phyloP scores from a whole-genome alignment of 306 rosid species.

The Arachis hypogaea region DNA sequence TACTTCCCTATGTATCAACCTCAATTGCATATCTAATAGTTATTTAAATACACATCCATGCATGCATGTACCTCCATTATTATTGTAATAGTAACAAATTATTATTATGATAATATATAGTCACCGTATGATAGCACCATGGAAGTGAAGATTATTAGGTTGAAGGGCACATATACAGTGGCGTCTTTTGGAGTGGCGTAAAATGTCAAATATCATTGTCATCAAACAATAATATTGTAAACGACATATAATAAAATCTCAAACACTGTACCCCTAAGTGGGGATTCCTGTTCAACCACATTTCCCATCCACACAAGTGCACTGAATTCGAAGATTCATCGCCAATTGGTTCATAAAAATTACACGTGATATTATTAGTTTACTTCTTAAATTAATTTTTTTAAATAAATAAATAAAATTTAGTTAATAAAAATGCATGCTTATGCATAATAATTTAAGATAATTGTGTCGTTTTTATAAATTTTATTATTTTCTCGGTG shows the following conservation, averaged over 20 bases:
- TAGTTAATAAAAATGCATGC: too few species aligned
- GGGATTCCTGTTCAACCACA: constrained; percentile 50
- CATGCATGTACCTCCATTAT: constrained; percentile 14
- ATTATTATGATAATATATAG: background rate
- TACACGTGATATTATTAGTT: too few species aligned
- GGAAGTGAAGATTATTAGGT: constrained; percentile 1
- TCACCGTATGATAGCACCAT: background rate
- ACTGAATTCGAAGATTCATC: constrained; percentile 4
- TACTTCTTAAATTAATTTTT: too few species aligned
- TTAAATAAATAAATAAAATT: too few species aligned
- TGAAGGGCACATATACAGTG: background rate
- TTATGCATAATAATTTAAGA: too few species aligned
- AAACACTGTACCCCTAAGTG: constrained; percentile 26
- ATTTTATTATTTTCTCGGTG: too few species aligned
- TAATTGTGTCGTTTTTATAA: too few species aligned
- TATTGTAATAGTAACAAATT: too few species aligned
- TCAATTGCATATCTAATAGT: too few species aligned
- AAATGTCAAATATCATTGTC: constrained; percentile 2
- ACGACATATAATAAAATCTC: background rate
- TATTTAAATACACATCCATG: background rate
- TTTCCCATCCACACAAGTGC: constrained; percentile 21
- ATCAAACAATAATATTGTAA: constrained; percentile 15
- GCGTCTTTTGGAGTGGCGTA: background rate
- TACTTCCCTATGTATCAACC: too few species aligned
- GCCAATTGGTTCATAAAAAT: too few species aligned